Percentiles rank a stretch among this genome's conserved stretches.
These are phyloP conservation scores for Coemansia sp. DNA, from an alignment of 192 early-diverging fungal species.

Conservation along the genomic window DNA sequence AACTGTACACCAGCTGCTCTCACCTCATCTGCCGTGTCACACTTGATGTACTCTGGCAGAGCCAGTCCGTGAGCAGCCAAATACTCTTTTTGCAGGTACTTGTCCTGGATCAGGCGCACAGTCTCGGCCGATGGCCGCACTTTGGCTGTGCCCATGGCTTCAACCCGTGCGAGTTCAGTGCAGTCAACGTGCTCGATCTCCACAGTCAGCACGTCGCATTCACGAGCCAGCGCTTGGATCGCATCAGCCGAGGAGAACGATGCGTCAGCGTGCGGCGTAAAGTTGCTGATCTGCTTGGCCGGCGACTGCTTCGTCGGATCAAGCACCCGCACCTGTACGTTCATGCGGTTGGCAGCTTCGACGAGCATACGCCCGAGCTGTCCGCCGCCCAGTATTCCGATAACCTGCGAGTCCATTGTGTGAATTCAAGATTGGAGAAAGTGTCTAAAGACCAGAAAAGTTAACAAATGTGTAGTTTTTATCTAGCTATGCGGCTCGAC, in stretches of 20 bases:
- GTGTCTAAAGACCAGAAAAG: background rate
- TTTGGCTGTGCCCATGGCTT: constrained; percentile 59
- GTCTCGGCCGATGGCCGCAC: constrained; percentile 84
- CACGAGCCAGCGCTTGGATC: constrained; percentile 73
- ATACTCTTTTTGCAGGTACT: constrained; percentile 86
- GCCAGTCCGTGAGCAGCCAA: constrained; percentile 67
- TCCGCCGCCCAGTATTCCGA: constrained; percentile 78
- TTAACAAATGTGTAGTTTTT: background rate
- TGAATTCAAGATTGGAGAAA: background rate
- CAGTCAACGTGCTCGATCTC: constrained; percentile 96
- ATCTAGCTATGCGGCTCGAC: too few species aligned
- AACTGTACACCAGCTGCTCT: constrained; percentile 60
- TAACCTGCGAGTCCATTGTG: constrained; percentile 42
- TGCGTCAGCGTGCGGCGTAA: constrained; percentile 73
- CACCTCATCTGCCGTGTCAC: constrained; percentile 53
- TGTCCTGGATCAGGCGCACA: constrained; percentile 93
- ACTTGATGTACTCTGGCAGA: constrained; percentile 60
- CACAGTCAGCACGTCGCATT: constrained; percentile 85
- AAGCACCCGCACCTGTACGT: constrained; percentile 80
- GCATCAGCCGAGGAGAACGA: constrained; percentile 78
- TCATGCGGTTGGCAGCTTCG: constrained; percentile 92
- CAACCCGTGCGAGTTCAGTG: constrained; percentile 59
- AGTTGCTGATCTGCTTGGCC: constrained; percentile 77
- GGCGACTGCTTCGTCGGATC: constrained; percentile 78
- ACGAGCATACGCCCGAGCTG: constrained; percentile 98